Conservation (phyloP, 106 monocot genomes). For the Chionographis japonica region DNA sequence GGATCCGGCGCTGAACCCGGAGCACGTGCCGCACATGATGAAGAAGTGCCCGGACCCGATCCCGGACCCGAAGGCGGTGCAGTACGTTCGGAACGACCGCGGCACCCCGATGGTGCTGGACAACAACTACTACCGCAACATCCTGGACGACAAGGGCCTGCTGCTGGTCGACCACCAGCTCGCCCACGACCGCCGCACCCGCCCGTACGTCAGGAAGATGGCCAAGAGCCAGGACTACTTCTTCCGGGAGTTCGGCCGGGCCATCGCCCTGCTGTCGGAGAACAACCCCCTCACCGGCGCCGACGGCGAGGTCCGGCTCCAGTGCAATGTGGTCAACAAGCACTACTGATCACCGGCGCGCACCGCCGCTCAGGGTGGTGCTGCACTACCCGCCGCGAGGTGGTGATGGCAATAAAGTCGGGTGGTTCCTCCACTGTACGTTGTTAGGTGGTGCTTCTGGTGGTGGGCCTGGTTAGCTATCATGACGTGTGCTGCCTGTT, state of each 20-base stretch:
- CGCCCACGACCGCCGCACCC: conserved; percentile 41
- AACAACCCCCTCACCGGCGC: conserved; percentile 73
- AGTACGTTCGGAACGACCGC: conserved; percentile 75
- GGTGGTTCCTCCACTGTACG: too few relatives aligned
- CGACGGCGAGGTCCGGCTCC: conserved; percentile 63
- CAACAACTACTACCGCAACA: conserved; percentile 75
- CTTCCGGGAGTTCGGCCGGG: conserved; percentile 55
- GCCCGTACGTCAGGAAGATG: conserved; percentile 68
- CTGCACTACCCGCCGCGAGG: too few relatives aligned
- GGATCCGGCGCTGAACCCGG: conserved; percentile 61
- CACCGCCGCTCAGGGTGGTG: neutral
- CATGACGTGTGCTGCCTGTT: too few relatives aligned
- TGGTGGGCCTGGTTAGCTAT: too few relatives aligned
- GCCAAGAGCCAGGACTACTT: conserved; percentile 78
- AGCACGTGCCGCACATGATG: conserved; percentile 69
- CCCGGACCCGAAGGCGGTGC: conserved; percentile 80
- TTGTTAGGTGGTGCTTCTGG: too few relatives aligned
- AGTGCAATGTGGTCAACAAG: conserved; percentile 64
- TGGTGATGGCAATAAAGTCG: too few relatives aligned
- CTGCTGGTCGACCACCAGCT: conserved; percentile 71
- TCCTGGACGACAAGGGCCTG: conserved; percentile 70
- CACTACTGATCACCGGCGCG: conserved; percentile 21
- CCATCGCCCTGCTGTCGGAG: conserved; percentile 59
- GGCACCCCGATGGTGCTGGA: conserved; percentile 77
- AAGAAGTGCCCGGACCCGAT: conserved; percentile 79